Percentiles rank a stretch among this genome's conserved stretches.
These are phyloP conservation scores for Aspergillus fumigatiaffinis DNA, from an alignment of 2,329 filamentous ascomycete species.

Conservation along the genomic window DNA sequence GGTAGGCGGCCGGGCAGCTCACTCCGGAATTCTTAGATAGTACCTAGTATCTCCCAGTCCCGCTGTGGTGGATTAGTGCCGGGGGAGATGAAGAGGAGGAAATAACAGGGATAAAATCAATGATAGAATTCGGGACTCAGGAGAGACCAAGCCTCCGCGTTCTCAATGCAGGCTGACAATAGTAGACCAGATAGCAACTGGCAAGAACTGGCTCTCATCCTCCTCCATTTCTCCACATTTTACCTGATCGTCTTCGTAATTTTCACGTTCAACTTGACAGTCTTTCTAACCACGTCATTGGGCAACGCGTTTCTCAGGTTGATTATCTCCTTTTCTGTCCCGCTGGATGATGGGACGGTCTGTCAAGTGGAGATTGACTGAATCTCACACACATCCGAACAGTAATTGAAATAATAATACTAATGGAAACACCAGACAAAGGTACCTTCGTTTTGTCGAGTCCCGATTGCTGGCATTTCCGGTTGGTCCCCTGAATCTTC, in stretches of 20 bases:
- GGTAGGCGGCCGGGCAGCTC: too few relatives aligned
- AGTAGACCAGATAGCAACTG: too few relatives aligned
- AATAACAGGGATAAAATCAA: not conserved
- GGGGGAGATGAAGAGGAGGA: too few relatives aligned
- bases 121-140: not conserved
- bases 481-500: not conserved
- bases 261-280: not conserved
- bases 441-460: not conserved
- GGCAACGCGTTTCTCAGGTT: not conserved
- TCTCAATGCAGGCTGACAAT: too few relatives aligned
- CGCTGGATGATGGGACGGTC: not conserved
- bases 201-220: too few relatives aligned
- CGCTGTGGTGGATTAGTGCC: not conserved
- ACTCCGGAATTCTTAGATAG: not conserved
- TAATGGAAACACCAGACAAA: not conserved
- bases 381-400: not conserved
- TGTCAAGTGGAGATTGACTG: not conserved
- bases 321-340: not conserved
- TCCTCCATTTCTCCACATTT: not conserved
- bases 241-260: not conserved
- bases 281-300: not conserved
- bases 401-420: not conserved
- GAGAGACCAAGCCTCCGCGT: not conserved
- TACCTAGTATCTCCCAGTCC: not conserved
- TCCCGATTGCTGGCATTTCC: too few relatives aligned